phyloP scores from a whole-genome alignment of 306 rosid genomes.

The Vigna angularis region DNA sequence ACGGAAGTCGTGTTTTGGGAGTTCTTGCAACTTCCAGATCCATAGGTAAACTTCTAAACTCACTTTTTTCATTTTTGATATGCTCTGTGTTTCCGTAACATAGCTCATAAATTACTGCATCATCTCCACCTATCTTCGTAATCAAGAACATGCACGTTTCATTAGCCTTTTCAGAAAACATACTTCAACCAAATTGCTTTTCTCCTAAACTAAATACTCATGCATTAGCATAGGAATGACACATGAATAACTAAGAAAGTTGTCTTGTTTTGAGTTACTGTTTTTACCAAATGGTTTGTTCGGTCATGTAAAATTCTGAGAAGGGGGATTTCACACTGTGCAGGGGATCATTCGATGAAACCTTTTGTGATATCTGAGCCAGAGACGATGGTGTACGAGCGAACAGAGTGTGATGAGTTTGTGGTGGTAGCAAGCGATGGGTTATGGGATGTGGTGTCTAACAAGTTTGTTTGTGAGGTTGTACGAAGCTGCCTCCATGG shows the following conservation, averaged over 20 bases:
- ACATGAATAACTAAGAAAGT: too few relatives aligned
- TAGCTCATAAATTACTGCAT: too few relatives aligned
- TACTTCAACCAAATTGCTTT: too few relatives aligned
- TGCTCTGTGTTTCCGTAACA: too few relatives aligned
- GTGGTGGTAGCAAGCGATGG: constrained; percentile 73
- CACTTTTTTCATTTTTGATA: too few relatives aligned
- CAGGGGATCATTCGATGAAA: constrained; percentile 73
- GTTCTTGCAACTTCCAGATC: constrained; percentile 76
- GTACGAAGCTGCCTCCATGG: constrained; percentile 49
- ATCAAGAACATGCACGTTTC: too few relatives aligned
- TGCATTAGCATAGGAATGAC: too few relatives aligned
- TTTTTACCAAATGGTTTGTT: too few relatives aligned
- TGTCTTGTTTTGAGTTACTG: too few relatives aligned
- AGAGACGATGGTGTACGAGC: constrained; percentile 51
- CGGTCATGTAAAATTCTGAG: neutral
- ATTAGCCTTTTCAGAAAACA: too few relatives aligned
- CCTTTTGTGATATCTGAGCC: constrained; percentile 65
- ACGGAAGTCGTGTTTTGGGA: constrained; percentile 64
- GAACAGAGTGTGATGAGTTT: constrained; percentile 60
- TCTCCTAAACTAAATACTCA: too few relatives aligned
- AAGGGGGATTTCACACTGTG: neutral
- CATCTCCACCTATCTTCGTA: too few relatives aligned
- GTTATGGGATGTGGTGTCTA: constrained; percentile 71
- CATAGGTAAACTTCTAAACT: constrained; percentile 44
- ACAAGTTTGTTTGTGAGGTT: constrained; percentile 59